These are phyloP conservation scores for Venturia carpophila DNA, from an alignment of 2,329 filamentous ascomycete species.

Conservation along the genomic window DNA sequence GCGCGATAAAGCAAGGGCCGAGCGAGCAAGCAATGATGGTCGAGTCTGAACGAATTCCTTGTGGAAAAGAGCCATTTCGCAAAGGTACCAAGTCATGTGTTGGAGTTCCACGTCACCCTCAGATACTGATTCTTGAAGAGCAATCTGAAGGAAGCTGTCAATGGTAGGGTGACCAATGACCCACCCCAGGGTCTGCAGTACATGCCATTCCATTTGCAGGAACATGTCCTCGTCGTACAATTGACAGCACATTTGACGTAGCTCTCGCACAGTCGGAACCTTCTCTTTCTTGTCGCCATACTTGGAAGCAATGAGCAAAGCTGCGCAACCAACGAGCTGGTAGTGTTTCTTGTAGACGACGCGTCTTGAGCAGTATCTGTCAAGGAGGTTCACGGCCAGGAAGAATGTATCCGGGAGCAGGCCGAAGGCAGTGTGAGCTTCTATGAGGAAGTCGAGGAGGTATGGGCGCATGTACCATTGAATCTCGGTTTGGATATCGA, in stretches of 20 bases:
- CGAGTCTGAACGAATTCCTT: constrained; percentile 91
- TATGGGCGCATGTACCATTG: constrained; percentile 99
- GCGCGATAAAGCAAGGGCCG: constrained; percentile 75
- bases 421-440: constrained; percentile 92
- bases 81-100: constrained; percentile 88
- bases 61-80: constrained; percentile 92
- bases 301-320: constrained; percentile 93
- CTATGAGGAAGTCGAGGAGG: constrained; percentile 93
- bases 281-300: constrained; percentile 98
- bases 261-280: constrained; percentile 92
- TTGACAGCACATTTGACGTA: constrained; percentile 98
- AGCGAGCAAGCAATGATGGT: constrained; percentile 83
- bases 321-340: constrained; percentile 92
- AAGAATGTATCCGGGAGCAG: constrained; percentile 92
- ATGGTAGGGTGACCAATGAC: constrained; percentile 91
- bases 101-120: constrained; percentile 70
- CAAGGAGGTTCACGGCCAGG: constrained; percentile 90
- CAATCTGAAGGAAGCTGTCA: constrained; percentile 85
- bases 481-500: constrained; percentile 98
- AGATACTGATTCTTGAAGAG: constrained; percentile 64
- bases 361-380: constrained; percentile 94
- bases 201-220: constrained; percentile 99
- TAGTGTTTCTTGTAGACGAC: constrained; percentile 99
- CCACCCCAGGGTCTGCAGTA: constrained; percentile 95
- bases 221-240: constrained; percentile 99